These are phyloP conservation scores for Mycosarcoma maydis DNA, from an alignment of 1,284 basidiomycete genomes.

Conservation along the genomic window DNA sequence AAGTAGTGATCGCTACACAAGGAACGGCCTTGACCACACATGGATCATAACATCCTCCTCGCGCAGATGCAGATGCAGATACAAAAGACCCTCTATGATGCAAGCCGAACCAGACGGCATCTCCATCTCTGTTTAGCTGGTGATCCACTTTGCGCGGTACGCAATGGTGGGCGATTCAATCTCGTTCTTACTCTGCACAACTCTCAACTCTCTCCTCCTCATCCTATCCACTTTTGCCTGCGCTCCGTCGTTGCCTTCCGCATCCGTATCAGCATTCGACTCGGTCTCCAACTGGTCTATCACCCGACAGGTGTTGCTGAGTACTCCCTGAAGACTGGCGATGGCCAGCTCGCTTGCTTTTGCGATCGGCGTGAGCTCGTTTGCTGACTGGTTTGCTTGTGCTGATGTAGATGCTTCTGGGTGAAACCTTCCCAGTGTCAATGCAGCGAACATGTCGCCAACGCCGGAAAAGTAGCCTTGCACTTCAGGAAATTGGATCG, in stretches of 20 bases:
- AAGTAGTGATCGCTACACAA: too few species aligned
- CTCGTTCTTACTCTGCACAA: conserved; percentile 58
- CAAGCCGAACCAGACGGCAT: background rate
- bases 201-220: conserved; percentile 59
- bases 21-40: too few species aligned
- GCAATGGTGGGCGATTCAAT: conserved; percentile 57
- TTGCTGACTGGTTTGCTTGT: too few species aligned
- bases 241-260: conserved; percentile 19
- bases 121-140: background rate
- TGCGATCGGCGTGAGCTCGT: conserved; percentile 71
- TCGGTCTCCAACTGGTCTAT: conserved; percentile 31
- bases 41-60: too few species aligned
- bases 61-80: too few species aligned
- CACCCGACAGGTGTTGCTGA: conserved; percentile 67
- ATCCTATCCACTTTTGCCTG: conserved; percentile 55
- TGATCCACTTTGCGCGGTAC: conserved; percentile 51
- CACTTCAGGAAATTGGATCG: conserved; percentile 81
- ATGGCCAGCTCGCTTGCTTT: conserved; percentile 73
- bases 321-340: conserved; percentile 84
- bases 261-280: background rate
- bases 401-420: background rate
- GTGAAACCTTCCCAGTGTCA: conserved; percentile 85
- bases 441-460: conserved; percentile 94
- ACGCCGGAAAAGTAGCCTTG: conserved; percentile 95
- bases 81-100: background rate